phyloP scores from a whole-genome alignment of 306 rosid genomes.

The Citrullus colocynthis region DNA sequence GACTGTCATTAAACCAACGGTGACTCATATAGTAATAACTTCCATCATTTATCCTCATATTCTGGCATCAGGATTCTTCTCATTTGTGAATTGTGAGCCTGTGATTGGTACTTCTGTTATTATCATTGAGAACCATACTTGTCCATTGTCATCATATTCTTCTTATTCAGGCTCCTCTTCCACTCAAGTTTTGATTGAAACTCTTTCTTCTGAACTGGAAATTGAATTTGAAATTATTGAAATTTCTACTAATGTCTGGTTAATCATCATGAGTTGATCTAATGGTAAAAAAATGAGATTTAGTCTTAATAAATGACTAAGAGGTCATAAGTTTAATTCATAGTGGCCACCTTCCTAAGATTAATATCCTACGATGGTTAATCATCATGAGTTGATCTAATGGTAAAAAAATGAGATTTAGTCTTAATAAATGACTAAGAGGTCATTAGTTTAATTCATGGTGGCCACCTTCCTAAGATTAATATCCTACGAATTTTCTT shows the following conservation, averaged over 20 bases:
- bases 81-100: not conserved
- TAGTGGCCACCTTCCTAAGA: too few species aligned
- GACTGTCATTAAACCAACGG: not conserved
- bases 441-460: too few species aligned
- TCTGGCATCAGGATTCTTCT: not conserved
- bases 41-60: not conserved
- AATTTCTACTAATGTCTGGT: not conserved
- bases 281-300: too few species aligned
- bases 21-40: not conserved
- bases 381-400: too few species aligned
- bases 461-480: too few species aligned
- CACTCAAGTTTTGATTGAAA: not conserved
- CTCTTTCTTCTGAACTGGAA: not conserved
- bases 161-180: not conserved
- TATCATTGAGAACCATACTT: not conserved
- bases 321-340: too few species aligned
- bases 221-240: not conserved
- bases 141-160: not conserved
- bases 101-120: not conserved
- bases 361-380: too few species aligned
- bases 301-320: too few species aligned
- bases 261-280: too few species aligned
- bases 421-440: too few species aligned
- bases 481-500: too few species aligned
- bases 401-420: too few species aligned